Conservation (phyloP, 2,329 filamentous ascomycete genomes). For the Colletotrichum spinosum region DNA sequence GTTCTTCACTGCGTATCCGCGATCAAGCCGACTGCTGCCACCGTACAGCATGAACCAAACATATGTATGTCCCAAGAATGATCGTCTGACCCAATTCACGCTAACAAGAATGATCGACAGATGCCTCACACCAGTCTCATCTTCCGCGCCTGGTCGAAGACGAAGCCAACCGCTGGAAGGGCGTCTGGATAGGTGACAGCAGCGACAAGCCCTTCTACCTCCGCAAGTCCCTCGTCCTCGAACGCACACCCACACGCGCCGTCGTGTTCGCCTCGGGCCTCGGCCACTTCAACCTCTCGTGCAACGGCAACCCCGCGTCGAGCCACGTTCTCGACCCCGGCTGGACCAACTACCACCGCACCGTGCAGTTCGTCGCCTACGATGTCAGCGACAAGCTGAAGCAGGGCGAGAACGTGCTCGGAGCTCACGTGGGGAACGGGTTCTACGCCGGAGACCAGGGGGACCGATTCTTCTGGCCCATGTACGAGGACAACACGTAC, state of each 20-base stretch:
- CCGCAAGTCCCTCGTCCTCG: constrained; percentile 47
- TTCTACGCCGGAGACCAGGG: constrained; percentile 58
- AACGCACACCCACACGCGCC: constrained; percentile 45
- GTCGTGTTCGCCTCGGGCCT: constrained; percentile 52
- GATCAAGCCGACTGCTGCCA: constrained; percentile 47
- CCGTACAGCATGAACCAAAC: constrained; percentile 56
- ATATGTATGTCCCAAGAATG: constrained; percentile 41
- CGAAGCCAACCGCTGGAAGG: constrained; percentile 52
- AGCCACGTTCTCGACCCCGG: constrained; percentile 51
- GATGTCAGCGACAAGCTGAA: constrained; percentile 51
- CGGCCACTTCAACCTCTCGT: constrained; percentile 52
- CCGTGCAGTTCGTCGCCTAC: constrained; percentile 56
- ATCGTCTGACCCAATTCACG: neutral
- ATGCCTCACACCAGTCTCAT: constrained; percentile 56
- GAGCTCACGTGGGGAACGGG: constrained; percentile 55
- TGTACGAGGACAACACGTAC: constrained; percentile 55
- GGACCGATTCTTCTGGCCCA: constrained; percentile 56
- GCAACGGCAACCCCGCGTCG: constrained; percentile 49
- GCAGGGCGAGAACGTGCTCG: constrained; percentile 51
- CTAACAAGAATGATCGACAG: constrained; percentile 19
- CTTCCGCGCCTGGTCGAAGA: constrained; percentile 55
- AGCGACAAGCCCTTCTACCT: constrained; percentile 54
- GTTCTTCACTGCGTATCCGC: constrained; percentile 54
- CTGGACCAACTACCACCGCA: constrained; percentile 54
- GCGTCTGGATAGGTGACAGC: constrained; percentile 53